Percentiles rank a stretch among this genome's conserved stretches.
Conservation (phyloP, 2,329 filamentous ascomycete species). For the Chaetomium strumarium region DNA sequence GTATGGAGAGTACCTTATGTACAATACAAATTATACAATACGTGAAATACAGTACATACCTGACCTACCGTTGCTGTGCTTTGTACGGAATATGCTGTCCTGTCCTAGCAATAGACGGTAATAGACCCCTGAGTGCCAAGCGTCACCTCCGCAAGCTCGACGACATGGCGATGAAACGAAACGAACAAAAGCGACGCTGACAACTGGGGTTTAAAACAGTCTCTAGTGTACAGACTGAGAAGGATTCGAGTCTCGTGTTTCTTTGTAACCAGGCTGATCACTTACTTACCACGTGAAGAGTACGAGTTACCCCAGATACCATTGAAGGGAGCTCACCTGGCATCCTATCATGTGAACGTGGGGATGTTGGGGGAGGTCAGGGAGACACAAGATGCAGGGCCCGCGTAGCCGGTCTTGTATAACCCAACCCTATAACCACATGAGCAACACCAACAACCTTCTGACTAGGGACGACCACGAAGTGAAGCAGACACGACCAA, state of each 20-base stretch:
- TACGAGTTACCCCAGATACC: not conserved
- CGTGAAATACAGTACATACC: too few species aligned
- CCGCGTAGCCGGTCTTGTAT: not conserved
- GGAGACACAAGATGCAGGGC: not conserved
- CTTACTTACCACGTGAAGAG: not conserved
- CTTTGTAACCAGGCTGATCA: not conserved
- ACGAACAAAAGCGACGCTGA: constrained; percentile 11
- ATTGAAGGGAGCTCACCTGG: not conserved
- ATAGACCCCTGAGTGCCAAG: not conserved
- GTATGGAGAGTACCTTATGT: too few species aligned
- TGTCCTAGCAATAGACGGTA: not conserved
- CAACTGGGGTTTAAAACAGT: constrained; percentile 6
- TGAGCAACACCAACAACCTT: not conserved
- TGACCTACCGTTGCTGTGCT: too few species aligned
- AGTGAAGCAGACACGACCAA: not conserved
- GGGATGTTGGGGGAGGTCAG: not conserved
- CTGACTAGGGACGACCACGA: not conserved
- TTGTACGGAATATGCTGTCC: too few species aligned
- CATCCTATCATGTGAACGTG: not conserved
- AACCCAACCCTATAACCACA: not conserved
- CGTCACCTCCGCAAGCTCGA: not conserved
- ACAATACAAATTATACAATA: too few species aligned
- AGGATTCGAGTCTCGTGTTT: not conserved
- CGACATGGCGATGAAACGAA: constrained; percentile 19
- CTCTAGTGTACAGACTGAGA: not conserved